Conservation (phyloP, 345 rosid species). For the Brassica juncea region DNA sequence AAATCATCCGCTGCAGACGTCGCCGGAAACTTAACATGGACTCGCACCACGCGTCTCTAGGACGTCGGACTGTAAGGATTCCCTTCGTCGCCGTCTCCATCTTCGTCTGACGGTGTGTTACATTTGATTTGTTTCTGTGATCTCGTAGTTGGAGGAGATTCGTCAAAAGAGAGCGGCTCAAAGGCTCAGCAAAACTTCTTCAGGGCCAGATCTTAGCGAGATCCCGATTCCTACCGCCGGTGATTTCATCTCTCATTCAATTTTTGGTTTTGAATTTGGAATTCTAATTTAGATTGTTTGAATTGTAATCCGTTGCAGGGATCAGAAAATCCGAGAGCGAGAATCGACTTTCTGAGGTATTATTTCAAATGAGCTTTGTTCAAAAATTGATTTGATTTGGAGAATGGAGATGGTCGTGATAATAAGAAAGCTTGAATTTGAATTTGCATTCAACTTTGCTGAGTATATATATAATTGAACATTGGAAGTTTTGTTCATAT, state of each 20-base stretch:
- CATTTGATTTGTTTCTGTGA: constrained; percentile 1
- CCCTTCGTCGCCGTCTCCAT: background rate
- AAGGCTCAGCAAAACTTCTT: constrained; percentile 70
- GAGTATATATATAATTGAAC: background rate
- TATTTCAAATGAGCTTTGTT: background rate
- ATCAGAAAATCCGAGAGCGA: constrained; percentile 82
- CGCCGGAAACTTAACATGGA: constrained; percentile 47
- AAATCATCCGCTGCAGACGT: constrained; percentile 8
- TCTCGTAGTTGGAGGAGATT: constrained; percentile 80
- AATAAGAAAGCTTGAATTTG: background rate
- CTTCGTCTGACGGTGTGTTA: constrained; percentile 1
- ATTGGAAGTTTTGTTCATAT: background rate
- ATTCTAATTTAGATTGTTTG: background rate
- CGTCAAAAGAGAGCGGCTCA: constrained; percentile 94
- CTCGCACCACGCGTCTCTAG: constrained; percentile 79
- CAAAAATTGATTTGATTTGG: constrained; percentile 1
- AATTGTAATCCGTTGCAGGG: constrained; percentile 41
- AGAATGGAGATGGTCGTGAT: background rate
- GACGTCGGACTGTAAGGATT: constrained; percentile 82
- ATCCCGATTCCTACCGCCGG: constrained; percentile 53
- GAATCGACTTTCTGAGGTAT: constrained; percentile 80
- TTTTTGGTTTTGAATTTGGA: background rate
- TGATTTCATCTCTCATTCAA: constrained; percentile 34
- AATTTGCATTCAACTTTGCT: background rate
- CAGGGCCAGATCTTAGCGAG: constrained; percentile 80